These are phyloP conservation scores for Globisporangium viniferum DNA, from an alignment of 352 stramenopile species.

Conservation along the genomic window DNA sequence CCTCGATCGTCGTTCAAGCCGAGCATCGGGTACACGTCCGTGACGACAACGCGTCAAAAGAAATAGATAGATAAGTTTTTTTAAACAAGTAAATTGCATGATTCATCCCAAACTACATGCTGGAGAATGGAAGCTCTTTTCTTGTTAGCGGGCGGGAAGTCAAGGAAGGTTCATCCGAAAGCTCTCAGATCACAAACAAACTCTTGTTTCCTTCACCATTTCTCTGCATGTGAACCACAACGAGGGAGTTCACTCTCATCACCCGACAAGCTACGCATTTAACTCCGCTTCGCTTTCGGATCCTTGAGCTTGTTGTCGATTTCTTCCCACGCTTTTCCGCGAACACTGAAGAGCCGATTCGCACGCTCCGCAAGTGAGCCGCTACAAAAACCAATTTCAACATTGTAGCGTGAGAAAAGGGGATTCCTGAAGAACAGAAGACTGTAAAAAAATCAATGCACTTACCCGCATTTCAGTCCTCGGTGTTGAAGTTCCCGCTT, in stretches of 20 bases:
- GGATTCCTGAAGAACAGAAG: background rate
- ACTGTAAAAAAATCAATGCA: background rate
- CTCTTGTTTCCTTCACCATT: background rate
- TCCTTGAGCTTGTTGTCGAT: conserved; percentile 84
- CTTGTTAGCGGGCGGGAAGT: background rate
- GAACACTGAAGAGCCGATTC: conserved; percentile 89
- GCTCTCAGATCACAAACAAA: background rate
- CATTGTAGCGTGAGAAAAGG: background rate
- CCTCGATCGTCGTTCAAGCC: conserved; percentile 54
- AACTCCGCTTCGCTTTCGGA: conserved; percentile 28
- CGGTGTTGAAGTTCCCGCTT: conserved; percentile 91
- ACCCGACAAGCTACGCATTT: background rate
- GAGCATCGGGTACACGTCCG: conserved; percentile 76
- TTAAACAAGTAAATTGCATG: conserved; percentile 1
- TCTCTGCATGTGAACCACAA: background rate
- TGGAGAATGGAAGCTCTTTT: background rate
- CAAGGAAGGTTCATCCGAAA: background rate
- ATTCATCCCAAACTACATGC: background rate
- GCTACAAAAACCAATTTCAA: conserved; percentile 30
- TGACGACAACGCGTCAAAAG: conserved; percentile 60
- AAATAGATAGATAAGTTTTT: conserved; percentile 30
- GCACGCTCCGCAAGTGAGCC: conserved; percentile 91
- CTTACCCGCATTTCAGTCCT: conserved; percentile 95
- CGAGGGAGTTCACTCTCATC: background rate
- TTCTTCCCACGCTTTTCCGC: conserved; percentile 89